Base-by-base conservation (phyloP, 352 stramenopile genomes). In the Phytophthora pistaciae region DNA sequence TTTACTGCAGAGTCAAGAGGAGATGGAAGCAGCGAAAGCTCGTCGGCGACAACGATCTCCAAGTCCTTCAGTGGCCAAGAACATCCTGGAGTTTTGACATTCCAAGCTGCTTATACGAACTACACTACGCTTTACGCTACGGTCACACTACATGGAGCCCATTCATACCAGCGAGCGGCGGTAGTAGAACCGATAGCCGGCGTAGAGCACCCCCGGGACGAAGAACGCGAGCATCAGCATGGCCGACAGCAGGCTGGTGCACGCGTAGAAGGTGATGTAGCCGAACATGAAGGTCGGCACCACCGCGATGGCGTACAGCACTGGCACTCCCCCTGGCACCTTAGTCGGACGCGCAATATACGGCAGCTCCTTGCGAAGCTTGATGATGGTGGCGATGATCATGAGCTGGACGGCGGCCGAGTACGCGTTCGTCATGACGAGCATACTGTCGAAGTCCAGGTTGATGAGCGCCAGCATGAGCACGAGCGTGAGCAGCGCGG, bases 381-480 rank as follows among this genome's bases (percentile, higher is more conserved):
- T 89, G 55, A 98, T 81, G 76, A 96, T 91, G 0, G 96, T 87
- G 13, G 75, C 79, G 67, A 98, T 97, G 62, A 98, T 95, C 33
- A 98, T 69, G 4, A 98, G 46, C 48, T 98, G 77, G 14, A 90
- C 75, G 20, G 90, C 77, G 14, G 87, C 84, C 48, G 96, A 97
- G 63, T 97, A 95, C 8, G 96, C 90, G 75, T 98, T 99, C 18
- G 97, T 84, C 72, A 98, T 85, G 16, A 89, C 79, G 5, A 98
- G 59, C 50, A 97, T 78, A 48, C 82, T 78, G 27, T 95, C 67
- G 56, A 95, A 95, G 54, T 90, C 84, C 44, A 91, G 27, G 33
- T 61, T 74, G 31, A 91, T 31, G 10, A 93, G 64, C 40, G 74
- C 69, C 6, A 92, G 57, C 60, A 77, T 83, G 29, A 77, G 49